A percentile compares a stretch with the other conserved stretches of the same genome.
These are phyloP conservation scores for Bombardia bombarda DNA, from an alignment of 495 filamentous ascomycete species.

Conservation along the genomic window DNA sequence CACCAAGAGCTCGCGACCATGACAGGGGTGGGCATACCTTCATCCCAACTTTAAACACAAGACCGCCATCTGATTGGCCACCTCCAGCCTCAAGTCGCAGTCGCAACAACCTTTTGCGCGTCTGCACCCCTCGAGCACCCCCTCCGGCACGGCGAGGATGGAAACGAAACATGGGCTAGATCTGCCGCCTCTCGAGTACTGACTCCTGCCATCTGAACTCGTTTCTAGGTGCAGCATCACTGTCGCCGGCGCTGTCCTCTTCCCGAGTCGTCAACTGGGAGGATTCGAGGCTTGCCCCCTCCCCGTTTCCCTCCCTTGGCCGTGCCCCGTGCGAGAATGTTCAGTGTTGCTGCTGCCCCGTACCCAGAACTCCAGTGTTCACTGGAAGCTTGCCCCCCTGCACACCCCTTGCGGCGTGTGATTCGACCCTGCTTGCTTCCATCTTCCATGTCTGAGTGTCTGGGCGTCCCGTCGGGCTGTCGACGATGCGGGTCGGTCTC, in stretches of 20 bases:
- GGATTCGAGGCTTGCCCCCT: no score
- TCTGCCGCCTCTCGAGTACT: slow-evolving; percentile 3
- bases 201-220: slow-evolving; percentile 16
- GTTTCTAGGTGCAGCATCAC: not conserved
- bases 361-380: no score
- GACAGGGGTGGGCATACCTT: slow-evolving; percentile 17
- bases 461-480: not conserved
- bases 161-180: slow-evolving; percentile 4
- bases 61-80: slow-evolving; percentile 17
- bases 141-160: slow-evolving; percentile 2
- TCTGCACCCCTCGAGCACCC: not conserved
- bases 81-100: slow-evolving; percentile 13
- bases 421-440: no score
- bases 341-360: no score
- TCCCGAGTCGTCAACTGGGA: no score
- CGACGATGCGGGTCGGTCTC: slow-evolving; percentile 20
- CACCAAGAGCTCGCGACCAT: not conserved
- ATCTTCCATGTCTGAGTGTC: no score
- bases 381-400: no score
- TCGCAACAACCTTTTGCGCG: not conserved
- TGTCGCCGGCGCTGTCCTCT: not conserved
- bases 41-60: slow-evolving; percentile 31
- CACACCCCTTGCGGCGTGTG: no score
- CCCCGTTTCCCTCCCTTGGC: not conserved
- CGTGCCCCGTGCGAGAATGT: no score